Percentiles rank a stretch among this genome's conserved stretches.
phyloP scores from a whole-genome alignment of 2,329 filamentous ascomycete species.

The Teratosphaeria viscida region DNA sequence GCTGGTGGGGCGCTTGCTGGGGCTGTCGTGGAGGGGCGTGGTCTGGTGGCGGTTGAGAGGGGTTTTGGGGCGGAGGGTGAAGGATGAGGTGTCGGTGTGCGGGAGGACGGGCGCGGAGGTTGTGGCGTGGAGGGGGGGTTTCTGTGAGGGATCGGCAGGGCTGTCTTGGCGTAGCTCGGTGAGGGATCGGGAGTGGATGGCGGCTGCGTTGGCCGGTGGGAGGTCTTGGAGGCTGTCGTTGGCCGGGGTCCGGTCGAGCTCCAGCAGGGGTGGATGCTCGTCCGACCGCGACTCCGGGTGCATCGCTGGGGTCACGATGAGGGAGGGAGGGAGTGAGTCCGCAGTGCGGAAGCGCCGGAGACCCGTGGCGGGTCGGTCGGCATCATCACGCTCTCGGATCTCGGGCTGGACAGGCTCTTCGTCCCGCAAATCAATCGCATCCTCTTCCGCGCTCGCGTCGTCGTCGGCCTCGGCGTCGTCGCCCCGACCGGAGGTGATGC shows the following conservation, averaged over 20 bases:
- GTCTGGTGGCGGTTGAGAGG: slow-evolving; percentile 15
- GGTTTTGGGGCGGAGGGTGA: slow-evolving; percentile 12
- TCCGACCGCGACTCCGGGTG: not conserved
- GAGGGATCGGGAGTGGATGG: slow-evolving; percentile 19
- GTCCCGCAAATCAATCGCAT: slow-evolving; percentile 32
- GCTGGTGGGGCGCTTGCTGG: not conserved
- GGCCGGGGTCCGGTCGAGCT: slow-evolving; percentile 3
- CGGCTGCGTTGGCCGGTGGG: slow-evolving; percentile 17
- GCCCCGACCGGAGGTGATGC: slow-evolving; percentile 77
- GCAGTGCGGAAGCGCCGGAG: slow-evolving; percentile 9
- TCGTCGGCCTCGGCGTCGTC: slow-evolving; percentile 51
- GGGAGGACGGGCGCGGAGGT: slow-evolving; percentile 24
- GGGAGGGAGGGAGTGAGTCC: slow-evolving; percentile 10
- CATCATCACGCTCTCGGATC: slow-evolving; percentile 15
- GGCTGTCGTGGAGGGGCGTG: slow-evolving; percentile 1
- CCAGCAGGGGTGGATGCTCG: slow-evolving; percentile 1
- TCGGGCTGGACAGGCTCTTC: slow-evolving; percentile 25
- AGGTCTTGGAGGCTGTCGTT: slow-evolving; percentile 2
- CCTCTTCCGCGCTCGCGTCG: slow-evolving; percentile 26
- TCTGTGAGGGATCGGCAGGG: not conserved
- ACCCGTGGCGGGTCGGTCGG: slow-evolving; percentile 6
- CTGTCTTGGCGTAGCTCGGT: slow-evolving; percentile 13
- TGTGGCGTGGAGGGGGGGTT: slow-evolving; percentile 26
- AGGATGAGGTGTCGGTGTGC: slow-evolving; percentile 10
- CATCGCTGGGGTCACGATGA: slow-evolving; percentile 13